Evolutionary conservation across 2,329 filamentous ascomycete species (phyloP).

Genomic region (Sporothrix brunneoviolacea): DNA sequence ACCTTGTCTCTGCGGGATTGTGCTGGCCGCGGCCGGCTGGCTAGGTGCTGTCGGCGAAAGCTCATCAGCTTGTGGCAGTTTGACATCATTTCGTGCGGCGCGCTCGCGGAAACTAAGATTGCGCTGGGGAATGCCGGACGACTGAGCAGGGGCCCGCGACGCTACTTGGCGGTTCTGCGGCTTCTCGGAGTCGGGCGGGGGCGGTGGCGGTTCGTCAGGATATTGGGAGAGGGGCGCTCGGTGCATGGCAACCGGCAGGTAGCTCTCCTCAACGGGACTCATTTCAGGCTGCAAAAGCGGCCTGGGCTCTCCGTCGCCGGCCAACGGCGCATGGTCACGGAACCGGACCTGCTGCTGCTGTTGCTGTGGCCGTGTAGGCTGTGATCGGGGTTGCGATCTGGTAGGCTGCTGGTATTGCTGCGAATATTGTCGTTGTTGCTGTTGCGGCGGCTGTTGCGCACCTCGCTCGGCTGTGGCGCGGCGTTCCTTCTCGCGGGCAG

Average conservation of each 20-base stretch:
- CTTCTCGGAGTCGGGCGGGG: slow-evolving; percentile 21
- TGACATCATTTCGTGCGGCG: slow-evolving; percentile 39
- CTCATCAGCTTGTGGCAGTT: slow-evolving; percentile 25
- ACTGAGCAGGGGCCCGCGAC: slow-evolving; percentile 17
- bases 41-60: neutral
- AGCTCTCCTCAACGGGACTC: slow-evolving; percentile 17
- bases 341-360: slow-evolving; percentile 26
- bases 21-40: slow-evolving; percentile 24
- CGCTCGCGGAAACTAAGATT: slow-evolving; percentile 57
- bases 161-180: slow-evolving; percentile 18
- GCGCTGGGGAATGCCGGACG: slow-evolving; percentile 40
- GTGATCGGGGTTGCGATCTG: neutral
- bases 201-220: slow-evolving; percentile 23
- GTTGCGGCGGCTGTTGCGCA: neutral
- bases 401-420: neutral
- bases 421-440: slow-evolving; percentile 1
- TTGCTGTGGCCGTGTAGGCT: neutral
- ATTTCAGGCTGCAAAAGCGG: slow-evolving; percentile 19
- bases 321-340: slow-evolving; percentile 23
- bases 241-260: slow-evolving; percentile 15
- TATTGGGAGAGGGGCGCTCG: slow-evolving; percentile 27
- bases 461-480: slow-evolving; percentile 18
- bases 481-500: slow-evolving; percentile 56
- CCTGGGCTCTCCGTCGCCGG: slow-evolving; percentile 23
- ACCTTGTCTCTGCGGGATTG: slow-evolving; percentile 6